Evolutionary conservation across 352 stramenopile genomes (phyloP).

Genomic region (Globisporangium spiculum): DNA sequence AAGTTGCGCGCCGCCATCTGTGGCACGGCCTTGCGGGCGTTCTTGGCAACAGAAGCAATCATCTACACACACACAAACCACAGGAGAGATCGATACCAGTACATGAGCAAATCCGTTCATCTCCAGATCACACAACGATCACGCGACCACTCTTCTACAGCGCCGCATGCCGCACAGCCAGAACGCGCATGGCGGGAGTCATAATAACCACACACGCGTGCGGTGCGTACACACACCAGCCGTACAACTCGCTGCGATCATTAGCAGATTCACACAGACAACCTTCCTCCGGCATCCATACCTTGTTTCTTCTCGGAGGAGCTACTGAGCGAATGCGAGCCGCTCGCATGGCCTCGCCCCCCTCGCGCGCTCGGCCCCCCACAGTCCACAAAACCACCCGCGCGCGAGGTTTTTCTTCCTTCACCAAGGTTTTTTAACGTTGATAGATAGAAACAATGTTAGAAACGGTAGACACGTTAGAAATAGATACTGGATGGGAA

Average conservation of each 20-base stretch:
- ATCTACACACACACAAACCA: constrained; percentile 26
- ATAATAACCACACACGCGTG: not conserved
- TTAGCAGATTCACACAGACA: not conserved
- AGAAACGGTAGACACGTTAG: not conserved
- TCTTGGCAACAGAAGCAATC: constrained; percentile 77
- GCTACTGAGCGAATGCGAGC: constrained; percentile 22
- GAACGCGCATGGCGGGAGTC: not conserved
- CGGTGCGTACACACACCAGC: not conserved
- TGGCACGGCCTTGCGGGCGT: constrained; percentile 43
- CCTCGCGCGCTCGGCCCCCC: not conserved
- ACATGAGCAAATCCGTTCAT: not conserved
- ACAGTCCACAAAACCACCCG: constrained; percentile 14
- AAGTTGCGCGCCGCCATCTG: constrained; percentile 35
- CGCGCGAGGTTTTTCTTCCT: constrained; percentile 1
- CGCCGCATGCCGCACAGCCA: not conserved
- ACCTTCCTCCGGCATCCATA: not conserved
- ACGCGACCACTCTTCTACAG: not conserved
- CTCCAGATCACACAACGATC: not conserved
- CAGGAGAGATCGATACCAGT: not conserved
- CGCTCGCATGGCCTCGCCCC: not conserved
- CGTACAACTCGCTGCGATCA: not conserved
- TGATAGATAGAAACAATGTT: not conserved
- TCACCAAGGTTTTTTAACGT: not conserved
- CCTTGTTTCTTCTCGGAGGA: constrained; percentile 22
- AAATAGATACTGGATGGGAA: not conserved